Conservation (phyloP, 2,329 filamentous ascomycete species). For the Sarocladiaceae sp. region DNA sequence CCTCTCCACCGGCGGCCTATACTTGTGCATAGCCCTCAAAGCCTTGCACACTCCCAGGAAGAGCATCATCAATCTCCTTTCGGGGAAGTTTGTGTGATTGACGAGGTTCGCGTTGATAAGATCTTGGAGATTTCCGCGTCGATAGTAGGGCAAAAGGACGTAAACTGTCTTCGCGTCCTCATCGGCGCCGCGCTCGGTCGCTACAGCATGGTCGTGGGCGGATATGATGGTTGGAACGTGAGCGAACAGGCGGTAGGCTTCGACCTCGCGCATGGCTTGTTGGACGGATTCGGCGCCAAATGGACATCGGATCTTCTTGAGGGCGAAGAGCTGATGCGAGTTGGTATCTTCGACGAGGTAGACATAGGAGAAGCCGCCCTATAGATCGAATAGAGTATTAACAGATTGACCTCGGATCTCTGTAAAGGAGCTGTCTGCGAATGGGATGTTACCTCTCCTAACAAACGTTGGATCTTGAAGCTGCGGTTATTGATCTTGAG, state of each 20-base stretch:
- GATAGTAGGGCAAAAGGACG: constrained; percentile 92
- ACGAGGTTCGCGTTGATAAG: constrained; percentile 98
- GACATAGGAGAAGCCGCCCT: constrained; percentile 98
- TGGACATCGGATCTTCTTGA: constrained; percentile 98
- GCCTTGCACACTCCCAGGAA: constrained; percentile 91
- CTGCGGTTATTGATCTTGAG: constrained; percentile 92
- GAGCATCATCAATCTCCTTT: constrained; percentile 79
- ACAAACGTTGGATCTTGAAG: constrained; percentile 91
- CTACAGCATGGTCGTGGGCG: constrained; percentile 76
- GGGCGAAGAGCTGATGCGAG: constrained; percentile 79
- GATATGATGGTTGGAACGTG: constrained; percentile 83
- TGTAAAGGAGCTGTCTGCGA: too few species aligned
- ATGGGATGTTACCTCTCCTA: constrained; percentile 72
- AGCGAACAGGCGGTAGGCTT: constrained; percentile 88
- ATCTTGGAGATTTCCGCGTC: constrained; percentile 92
- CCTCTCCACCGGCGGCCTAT: constrained; percentile 50
- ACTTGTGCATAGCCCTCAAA: constrained; percentile 87
- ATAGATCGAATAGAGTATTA: too few species aligned
- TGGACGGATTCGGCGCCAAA: constrained; percentile 96
- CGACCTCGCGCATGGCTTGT: constrained; percentile 93
- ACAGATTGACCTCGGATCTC: too few species aligned
- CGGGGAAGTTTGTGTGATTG: constrained; percentile 87
- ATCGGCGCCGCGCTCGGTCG: constrained; percentile 63
- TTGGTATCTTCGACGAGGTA: constrained; percentile 94
- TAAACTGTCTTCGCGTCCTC: constrained; percentile 85